Base-by-base conservation (phyloP, 345 rosid genomes). In the Eucalyptus regnans region DNA sequence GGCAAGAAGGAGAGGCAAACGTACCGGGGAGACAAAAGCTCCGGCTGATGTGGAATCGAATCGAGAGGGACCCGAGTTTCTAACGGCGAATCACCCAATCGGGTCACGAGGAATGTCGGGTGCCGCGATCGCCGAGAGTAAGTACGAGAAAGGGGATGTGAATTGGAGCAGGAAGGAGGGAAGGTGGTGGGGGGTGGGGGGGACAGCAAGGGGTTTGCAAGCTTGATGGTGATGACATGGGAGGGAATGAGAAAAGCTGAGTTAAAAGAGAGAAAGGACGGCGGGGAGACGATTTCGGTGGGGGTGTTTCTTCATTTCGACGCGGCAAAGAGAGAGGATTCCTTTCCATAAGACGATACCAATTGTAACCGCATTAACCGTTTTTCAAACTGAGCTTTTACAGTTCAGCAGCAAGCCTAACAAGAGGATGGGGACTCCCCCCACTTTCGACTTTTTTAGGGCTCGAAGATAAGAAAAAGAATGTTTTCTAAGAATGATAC, bases 211-310 rank as follows among this genome's bases (percentile, higher is more conserved):
- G 88, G 87, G 68, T 85, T 88, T 43, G 62, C 18, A 25, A 20
- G 71, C 51, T 87, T 81, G 58, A 44, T 50, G 31, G 88, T 25
- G 83, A 50, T 15, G 12, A 66, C 18, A 44, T 2, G 22, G 43
- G 49, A 9, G 16, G 31, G 50, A 88, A 50, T 76, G 86, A 79
- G 64, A 8, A 44, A 56, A 80, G 17, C 25, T 6, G 25, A 58
- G 60, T 27, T 18, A 87, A 11, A 37, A 51, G 31, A n/a, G 33
- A 13, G 44, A 71, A 87, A 86, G 87, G 84, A 86, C 86, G 89
- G 92, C 86, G 33, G 43, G 9, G 90, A 90, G 92, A 86, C 51
- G 87, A 88, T 85, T 66, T 81, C 92, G 92, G 90, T 81, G 86
- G 17, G 56, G 56, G 43, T 71, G 44, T 71, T 71, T 17, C 79